phyloP scores from a whole-genome alignment of 202 grass and related monocot species.

The Panicum virgatum region DNA sequence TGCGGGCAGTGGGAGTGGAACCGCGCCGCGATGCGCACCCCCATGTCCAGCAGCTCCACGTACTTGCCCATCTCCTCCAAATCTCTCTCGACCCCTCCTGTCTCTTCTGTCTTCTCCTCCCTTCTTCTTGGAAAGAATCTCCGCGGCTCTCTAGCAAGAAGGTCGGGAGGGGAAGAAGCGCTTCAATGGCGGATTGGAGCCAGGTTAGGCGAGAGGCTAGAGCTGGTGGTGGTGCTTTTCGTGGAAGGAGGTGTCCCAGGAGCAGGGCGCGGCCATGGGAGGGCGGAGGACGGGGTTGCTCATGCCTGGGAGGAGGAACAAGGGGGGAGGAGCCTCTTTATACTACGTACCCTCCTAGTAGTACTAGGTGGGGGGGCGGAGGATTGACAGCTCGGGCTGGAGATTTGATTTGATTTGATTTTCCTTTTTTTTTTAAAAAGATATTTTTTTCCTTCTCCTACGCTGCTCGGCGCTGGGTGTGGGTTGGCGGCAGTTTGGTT shows the following conservation, averaged over 20 bases:
- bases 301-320: not conserved
- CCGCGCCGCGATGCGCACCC: conserved; percentile 76
- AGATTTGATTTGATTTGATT: too few species aligned
- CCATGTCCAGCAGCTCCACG: conserved; percentile 84
- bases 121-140: not conserved
- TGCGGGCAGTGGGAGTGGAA: conserved; percentile 97
- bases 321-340: not conserved
- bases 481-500: not conserved
- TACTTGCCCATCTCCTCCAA: conserved; percentile 60
- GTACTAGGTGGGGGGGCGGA: not conserved
- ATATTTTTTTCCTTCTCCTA: too few species aligned
- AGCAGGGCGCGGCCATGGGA: conserved; percentile 52
- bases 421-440: too few species aligned
- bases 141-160: not conserved
- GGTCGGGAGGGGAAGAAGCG: not conserved
- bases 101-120: not conserved
- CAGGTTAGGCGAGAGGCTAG: not conserved
- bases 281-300: not conserved
- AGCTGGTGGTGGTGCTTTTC: not conserved
- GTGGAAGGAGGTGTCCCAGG: conserved; percentile 56
- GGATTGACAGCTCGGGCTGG: not conserved
- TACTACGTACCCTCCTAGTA: not conserved
- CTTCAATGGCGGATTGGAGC: not conserved
- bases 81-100: not conserved
- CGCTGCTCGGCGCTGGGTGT: too few species aligned